Evolutionary conservation across 2,329 filamentous ascomycete species (phyloP).

Genomic region (Diaporthe destruens): DNA sequence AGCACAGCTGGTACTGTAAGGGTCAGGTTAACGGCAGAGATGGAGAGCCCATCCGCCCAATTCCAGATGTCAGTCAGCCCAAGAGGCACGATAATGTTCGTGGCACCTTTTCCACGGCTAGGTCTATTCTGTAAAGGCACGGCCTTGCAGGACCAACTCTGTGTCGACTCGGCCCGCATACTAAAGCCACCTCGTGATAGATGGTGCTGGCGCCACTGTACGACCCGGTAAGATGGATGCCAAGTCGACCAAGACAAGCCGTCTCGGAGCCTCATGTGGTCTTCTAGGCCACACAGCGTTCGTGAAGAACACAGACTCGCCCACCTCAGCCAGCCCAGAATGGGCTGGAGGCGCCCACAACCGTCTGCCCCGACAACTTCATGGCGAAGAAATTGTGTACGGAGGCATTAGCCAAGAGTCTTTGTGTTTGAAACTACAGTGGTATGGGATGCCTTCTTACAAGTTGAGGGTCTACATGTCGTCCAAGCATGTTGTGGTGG

Average conservation of each 20-base stretch:
- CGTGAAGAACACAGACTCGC: not conserved
- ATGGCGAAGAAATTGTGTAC: not conserved
- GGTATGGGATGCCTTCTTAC: not conserved
- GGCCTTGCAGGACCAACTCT: not conserved
- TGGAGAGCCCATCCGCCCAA: not conserved
- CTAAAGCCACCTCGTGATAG: constrained; percentile 19
- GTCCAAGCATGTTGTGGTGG: not conserved
- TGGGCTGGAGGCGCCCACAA: not conserved
- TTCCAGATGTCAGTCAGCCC: not conserved
- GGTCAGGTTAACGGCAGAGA: not conserved
- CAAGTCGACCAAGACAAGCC: constrained; percentile 9
- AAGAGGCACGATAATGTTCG: not conserved
- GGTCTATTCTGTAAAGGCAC: not conserved
- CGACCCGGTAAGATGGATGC: constrained; percentile 17
- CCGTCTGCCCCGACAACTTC: not conserved
- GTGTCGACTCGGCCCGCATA: not conserved
- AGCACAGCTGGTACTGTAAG: not conserved
- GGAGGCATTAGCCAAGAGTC: constrained; percentile 16
- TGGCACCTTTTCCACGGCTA: not conserved
- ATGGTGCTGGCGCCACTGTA: not conserved
- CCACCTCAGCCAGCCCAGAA: not conserved
- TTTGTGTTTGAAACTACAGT: constrained; percentile 26
- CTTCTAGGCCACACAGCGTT: constrained; percentile 5
- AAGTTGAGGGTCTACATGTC: constrained; percentile 4
- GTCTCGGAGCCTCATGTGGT: constrained; percentile 1